Evolutionary conservation across 73 alveolate species (phyloP).

Genomic region (Diophrys appendiculata): DNA sequence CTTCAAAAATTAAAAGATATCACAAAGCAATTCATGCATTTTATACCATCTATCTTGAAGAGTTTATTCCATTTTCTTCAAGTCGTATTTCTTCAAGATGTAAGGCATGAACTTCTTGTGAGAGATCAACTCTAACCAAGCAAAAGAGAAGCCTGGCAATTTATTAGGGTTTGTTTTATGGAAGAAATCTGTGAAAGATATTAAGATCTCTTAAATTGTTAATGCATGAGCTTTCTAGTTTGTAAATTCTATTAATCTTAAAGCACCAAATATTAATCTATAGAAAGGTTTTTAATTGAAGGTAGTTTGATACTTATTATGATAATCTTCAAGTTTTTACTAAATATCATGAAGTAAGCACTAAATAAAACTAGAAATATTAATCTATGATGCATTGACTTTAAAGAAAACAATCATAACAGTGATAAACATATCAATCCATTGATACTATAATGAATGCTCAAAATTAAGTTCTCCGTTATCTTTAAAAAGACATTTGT

Average conservation of each 20-base stretch:
- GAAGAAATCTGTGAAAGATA: constrained; percentile 84
- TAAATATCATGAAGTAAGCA: constrained; percentile 76
- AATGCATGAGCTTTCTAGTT: too few relatives aligned
- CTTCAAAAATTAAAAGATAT: constrained; percentile 74
- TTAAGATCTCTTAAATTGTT: constrained; percentile 12
- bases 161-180: constrained; percentile 81
- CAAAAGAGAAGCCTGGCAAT: constrained; percentile 95
- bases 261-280: constrained; percentile 77
- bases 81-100: constrained; percentile 60
- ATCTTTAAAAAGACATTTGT: background rate
- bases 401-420: constrained; percentile 51
- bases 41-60: constrained; percentile 53
- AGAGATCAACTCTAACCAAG: constrained; percentile 96
- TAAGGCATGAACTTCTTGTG: constrained; percentile 85
- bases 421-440: constrained; percentile 77
- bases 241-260: constrained; percentile 50
- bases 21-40: constrained; percentile 65
- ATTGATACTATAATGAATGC: constrained; percentile 70
- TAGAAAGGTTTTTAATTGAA: constrained; percentile 91
- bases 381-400: constrained; percentile 31
- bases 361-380: constrained; percentile 76
- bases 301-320: constrained; percentile 63
- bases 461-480: background rate
- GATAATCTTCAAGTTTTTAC: constrained; percentile 77
- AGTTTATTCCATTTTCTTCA: constrained; percentile 6